Conservation (phyloP, 106 monocot genomes). For the Acorus calamus region DNA sequence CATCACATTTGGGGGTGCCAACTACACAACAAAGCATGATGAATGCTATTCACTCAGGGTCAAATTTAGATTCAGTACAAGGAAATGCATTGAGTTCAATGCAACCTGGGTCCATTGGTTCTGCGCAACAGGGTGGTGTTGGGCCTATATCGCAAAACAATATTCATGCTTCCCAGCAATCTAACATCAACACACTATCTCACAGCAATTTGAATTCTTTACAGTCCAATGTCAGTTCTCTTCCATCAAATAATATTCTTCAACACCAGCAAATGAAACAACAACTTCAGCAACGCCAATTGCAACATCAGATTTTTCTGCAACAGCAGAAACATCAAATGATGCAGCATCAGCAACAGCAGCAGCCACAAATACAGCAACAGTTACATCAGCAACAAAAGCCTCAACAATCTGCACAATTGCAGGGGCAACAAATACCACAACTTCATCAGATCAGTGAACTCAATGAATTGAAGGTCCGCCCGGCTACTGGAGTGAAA, state of each 20-base stretch:
- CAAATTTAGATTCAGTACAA: constrained; percentile 37
- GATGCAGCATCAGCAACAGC: constrained; percentile 25
- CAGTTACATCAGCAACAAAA: constrained; percentile 37
- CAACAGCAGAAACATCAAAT: constrained; percentile 47
- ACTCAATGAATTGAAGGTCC: constrained; percentile 53
- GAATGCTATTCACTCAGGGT: constrained; percentile 26
- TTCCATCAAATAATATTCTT: constrained; percentile 36
- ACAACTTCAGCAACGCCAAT: constrained; percentile 23
- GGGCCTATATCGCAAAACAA: constrained; percentile 39
- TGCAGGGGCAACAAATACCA: constrained; percentile 35
- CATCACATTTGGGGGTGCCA: constrained; percentile 16
- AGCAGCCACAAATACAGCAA: constrained; percentile 26
- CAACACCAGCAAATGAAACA: not conserved
- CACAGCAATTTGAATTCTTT: constrained; percentile 28
- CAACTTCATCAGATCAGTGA: constrained; percentile 69
- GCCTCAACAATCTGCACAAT: constrained; percentile 33
- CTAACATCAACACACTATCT: constrained; percentile 27
- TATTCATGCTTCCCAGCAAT: constrained; percentile 33
- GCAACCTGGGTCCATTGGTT: constrained; percentile 38
- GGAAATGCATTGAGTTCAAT: constrained; percentile 36
- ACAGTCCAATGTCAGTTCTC: constrained; percentile 28
- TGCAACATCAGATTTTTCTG: constrained; percentile 19
- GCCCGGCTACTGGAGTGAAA: constrained; percentile 49
- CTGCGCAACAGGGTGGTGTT: constrained; percentile 39
- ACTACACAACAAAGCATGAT: constrained; percentile 30